Evolutionary conservation across 305 asterid genomes (phyloP), one percentile per base, ranked within the genome.

Genomic region (Solanum hybrid): DNA sequence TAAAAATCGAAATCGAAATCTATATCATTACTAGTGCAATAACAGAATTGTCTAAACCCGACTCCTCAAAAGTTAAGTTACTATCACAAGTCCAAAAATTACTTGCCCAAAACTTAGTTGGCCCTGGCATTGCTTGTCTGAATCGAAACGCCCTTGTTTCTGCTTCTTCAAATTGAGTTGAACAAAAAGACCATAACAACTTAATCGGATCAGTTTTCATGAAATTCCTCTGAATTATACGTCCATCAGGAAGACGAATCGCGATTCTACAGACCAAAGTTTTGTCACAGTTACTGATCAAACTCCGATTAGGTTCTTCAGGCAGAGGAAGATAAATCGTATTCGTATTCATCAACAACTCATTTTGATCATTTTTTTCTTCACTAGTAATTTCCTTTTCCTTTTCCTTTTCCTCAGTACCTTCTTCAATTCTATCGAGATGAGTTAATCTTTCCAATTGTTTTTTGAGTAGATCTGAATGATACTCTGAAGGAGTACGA

Each of bases 121-220:
- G 24, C 7, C 87, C 87, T 35, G 89, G 86, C 28, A 89, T 51
- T 34, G 86, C 69, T 67, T 11, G 89, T 39, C 39, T 64, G 34
- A 86, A 89, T 34, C 67, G 87, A 39, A 89, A 89, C 4, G 86
- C 80, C 29, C 10, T 80, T 36, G 64, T 46, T n/a, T 86, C n/a
- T 16, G 18, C 73, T 28, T 46, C 87, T 4, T 83, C 87, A 10
- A 75, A 14, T 61, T 73, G 89, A 24, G 37, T 42, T 20, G 35
- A 75, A 81, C 81, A 89, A 80, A 75, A 89, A 8, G 89, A 89
- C 91, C 91, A 86, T 26, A 89, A 18, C 86, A 89, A 89, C 87
- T 75, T 79, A 11, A 76, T 76, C 0, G 87, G 73, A 77, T 89
- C 89, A 57, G 20, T 46, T 22, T 51, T 81, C n/a, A 89, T 51